These are phyloP conservation scores for Amylocarpus encephaloides DNA, from an alignment of 2,329 filamentous ascomycete species.

Conservation along the genomic window DNA sequence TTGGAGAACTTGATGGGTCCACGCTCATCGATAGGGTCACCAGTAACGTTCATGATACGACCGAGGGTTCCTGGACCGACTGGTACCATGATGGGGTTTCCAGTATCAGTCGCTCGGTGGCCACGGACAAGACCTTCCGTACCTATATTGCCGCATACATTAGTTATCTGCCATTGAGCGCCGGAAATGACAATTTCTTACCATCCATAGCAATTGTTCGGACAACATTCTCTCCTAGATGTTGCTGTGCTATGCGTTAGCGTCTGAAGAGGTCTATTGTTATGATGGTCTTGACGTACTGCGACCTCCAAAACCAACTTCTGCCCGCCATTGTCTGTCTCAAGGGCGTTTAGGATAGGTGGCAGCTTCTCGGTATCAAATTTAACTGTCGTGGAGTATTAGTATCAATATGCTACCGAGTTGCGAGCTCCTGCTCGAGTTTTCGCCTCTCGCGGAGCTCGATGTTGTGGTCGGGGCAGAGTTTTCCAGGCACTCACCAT, in stretches of 20 bases:
- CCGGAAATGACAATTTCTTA: slow-evolving; percentile 42
- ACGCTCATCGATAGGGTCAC: slow-evolving; percentile 99
- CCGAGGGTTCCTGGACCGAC: slow-evolving; percentile 90
- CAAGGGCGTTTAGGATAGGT: slow-evolving; percentile 93
- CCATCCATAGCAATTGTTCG: slow-evolving; percentile 99
- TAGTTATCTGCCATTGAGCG: slow-evolving; percentile 20
- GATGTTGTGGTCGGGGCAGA: slow-evolving; percentile 23
- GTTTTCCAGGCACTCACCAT: slow-evolving; percentile 62
- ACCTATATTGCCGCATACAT: slow-evolving; percentile 48
- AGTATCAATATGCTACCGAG: slow-evolving; percentile 22
- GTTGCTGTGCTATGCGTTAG: slow-evolving; percentile 66
- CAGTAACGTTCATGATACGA: slow-evolving; percentile 99
- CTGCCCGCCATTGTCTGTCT: slow-evolving; percentile 83
- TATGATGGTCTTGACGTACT: slow-evolving; percentile 50
- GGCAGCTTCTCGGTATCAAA: slow-evolving; percentile 92
- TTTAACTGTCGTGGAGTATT: slow-evolving; percentile 63
- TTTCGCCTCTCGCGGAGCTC: slow-evolving; percentile 21
- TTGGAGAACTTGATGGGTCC: slow-evolving; percentile 94
- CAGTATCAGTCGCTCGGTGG: slow-evolving; percentile 77
- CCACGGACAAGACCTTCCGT: slow-evolving; percentile 99
- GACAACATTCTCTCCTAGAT: slow-evolving; percentile 98
- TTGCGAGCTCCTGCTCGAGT: slow-evolving; percentile 14
- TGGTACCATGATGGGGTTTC: slow-evolving; percentile 91
- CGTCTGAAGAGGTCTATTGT: slow-evolving; percentile 13
- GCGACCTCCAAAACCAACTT: slow-evolving; percentile 96